Evolutionary conservation across 768 basidiomycete species (phyloP), one percentile per base, ranked within the genome.

Genomic region (Termitomyces sp.): DNA sequence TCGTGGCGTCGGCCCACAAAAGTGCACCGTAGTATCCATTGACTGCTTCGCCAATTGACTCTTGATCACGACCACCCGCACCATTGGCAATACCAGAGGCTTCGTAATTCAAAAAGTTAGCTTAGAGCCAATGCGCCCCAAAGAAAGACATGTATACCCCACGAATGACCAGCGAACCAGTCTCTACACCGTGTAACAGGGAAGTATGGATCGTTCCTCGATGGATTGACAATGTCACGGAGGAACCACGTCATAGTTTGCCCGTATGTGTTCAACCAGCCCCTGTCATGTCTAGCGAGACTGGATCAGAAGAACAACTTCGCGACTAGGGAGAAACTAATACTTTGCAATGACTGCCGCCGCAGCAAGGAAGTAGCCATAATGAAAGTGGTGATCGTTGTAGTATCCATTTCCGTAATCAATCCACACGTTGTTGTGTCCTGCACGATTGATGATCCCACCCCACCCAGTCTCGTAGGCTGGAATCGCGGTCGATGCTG

Each of bases 131-230:
- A 43, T 36, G 32, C 1, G 34, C 31, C 1, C n/a, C 34, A 8
- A 32, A 37, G 18, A 24, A 18, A 46, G 53, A 22, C 16, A 59
- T n/a, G 37, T 64, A 8, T 61, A 71, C 69, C 71, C 72, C 72
- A 73, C 1, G 72, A 73, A 61, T 73, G 72, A 2, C 72, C 72
- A 18, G 71, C 69, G 57, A 73, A 73, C 72, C 72, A 73, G 31
- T 73, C 72, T 20, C 64, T 68, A 48, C 64, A 66, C 10, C 71
- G 67, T 18, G 69, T 63, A 31, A 70, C 64, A 9, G 72, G 64
- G 55, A 73, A 73, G 53, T 60, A 68, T 9, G 67, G 67, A 51
- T 73, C 71, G 10, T 59, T 61, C 12, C 64, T 64, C 3, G 70
- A 71, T 1, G 72, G 72, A 52, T 73, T 72, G 48, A 67, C 66